These are phyloP conservation scores for Pleurotus eryngii DNA, from an alignment of 768 basidiomycete genomes.

Conservation along the genomic window DNA sequence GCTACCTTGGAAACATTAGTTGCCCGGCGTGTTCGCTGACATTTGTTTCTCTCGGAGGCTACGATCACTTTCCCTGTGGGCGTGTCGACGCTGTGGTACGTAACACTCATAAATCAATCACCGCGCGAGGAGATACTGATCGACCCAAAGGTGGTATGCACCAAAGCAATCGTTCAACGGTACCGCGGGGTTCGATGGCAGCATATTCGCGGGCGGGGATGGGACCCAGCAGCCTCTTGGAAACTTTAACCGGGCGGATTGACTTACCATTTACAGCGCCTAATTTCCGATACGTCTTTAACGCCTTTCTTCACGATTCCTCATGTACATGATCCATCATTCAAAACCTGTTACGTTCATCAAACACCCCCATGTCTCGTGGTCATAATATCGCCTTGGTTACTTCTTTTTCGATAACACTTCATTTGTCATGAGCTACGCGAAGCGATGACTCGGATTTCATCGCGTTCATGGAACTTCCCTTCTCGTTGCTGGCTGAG, in stretches of 20 bases:
- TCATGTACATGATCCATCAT: too few relatives aligned
- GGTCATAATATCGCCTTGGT: too few relatives aligned
- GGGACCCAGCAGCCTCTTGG: constrained; percentile 13
- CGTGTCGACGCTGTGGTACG: constrained; percentile 49
- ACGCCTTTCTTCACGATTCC: too few relatives aligned
- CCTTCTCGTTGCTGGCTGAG: too few relatives aligned
- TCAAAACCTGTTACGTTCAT: too few relatives aligned
- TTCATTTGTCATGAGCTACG: too few relatives aligned
- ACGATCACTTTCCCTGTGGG: constrained; percentile 78
- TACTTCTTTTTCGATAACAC: too few relatives aligned
- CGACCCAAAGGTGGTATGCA: constrained; percentile 34
- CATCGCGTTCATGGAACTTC: too few relatives aligned
- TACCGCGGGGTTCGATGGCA: constrained; percentile 6
- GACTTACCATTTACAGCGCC: too few relatives aligned
- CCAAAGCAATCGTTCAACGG: constrained; percentile 14
- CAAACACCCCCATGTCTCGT: too few relatives aligned
- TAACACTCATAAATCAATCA: neutral
- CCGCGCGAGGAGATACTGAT: neutral
- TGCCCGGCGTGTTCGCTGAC: neutral
- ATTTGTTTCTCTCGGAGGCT: constrained; percentile 33
- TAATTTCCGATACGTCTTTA: too few relatives aligned
- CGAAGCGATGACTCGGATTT: too few relatives aligned
- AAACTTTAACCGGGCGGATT: constrained; percentile 6
- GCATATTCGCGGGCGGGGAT: constrained; percentile 11
- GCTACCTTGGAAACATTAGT: constrained; percentile 5